These are phyloP conservation scores for Daldinia caldariorum DNA, from an alignment of 495 filamentous ascomycete species.

Conservation along the genomic window DNA sequence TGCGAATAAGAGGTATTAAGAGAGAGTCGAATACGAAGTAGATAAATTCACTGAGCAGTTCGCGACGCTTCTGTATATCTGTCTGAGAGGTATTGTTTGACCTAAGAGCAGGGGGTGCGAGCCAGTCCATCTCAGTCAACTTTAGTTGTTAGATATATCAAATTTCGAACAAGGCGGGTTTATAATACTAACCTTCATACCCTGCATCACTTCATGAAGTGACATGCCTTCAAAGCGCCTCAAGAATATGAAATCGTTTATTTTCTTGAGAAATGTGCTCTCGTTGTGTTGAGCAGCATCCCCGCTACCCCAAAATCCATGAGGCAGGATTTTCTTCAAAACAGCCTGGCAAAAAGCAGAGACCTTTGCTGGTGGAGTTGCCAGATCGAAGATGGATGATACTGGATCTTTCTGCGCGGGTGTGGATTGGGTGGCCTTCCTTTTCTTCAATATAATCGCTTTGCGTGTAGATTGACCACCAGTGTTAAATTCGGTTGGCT, in stretches of 20 bases:
- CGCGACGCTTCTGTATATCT: conserved; percentile 78
- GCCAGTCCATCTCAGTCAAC: conserved; percentile 77
- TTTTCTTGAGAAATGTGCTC: conserved; percentile 65
- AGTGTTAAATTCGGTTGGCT: conserved; percentile 11
- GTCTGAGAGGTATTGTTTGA: conserved; percentile 69
- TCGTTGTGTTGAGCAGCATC: conserved; percentile 66
- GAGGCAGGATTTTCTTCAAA: conserved; percentile 77
- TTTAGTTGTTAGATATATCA: conserved; percentile 47
- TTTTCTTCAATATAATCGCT: conserved; percentile 15
- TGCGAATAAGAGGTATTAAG: conserved; percentile 84
- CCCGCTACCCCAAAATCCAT: conserved; percentile 75
- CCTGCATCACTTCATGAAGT: conserved; percentile 80
- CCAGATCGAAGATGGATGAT: conserved; percentile 69
- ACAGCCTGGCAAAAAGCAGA: conserved; percentile 90
- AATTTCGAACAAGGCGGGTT: neutral
- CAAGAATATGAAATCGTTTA: conserved; percentile 80
- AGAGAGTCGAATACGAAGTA: conserved; percentile 95
- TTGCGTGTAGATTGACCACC: conserved; percentile 24
- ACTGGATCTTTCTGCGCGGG: conserved; percentile 20
- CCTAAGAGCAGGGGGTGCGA: conserved; percentile 61
- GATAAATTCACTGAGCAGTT: conserved; percentile 84
- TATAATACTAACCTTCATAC: conserved; percentile 69
- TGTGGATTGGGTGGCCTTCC: conserved; percentile 14
- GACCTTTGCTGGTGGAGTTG: conserved; percentile 73
- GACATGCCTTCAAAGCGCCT: conserved; percentile 83